Base-by-base conservation (phyloP, 805 yeast species). In the Sugiyamaella qingdaonensis region DNA sequence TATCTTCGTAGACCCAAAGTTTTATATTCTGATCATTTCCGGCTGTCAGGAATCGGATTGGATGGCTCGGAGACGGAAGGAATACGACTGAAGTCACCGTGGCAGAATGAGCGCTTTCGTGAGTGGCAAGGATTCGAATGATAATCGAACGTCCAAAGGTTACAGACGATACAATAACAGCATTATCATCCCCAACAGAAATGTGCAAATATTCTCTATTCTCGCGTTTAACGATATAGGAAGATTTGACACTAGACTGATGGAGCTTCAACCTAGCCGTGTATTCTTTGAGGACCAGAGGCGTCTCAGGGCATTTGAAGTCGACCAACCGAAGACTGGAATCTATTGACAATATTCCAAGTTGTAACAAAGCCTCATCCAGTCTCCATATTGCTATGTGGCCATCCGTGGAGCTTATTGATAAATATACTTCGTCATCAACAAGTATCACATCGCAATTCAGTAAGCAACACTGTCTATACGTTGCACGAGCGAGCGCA, bases 121-220 rank as follows among this genome's bases (percentile, higher is more conserved):
- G 63, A 3, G 46, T n/a, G 4, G 29, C 46, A 24, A 29, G 11
- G 10, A 21, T 10, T 21, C 27, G 33, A 4, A 16, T 19, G 13
- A n/a, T 13, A 24, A 41, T 21, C 4, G 18, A 21, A n/a, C 14
- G 13, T 21, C 16, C 34, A 27, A 42, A 14, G 4, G 4, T 18
- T 2, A 85, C 58, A 13, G 62, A 54, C 1, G 76, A 68, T 1
- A 79, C 64, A 1, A 73, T 77, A 2, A 86, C 63, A 0, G 89
- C 86, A 68, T 92, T 91, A 63, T 94, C 99, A 65, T 94, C 99
- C 51, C 99, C 98, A 32, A 97, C 97, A 1, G 96, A 81, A 4
- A 82, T 71, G 3, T 87, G 66, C 19, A 70, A 50, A 4, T 10
- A 39, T 29, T 9, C 51, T 36, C 2, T 52, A 45, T 2, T 48